Percentiles rank a stretch among this genome's conserved stretches.
These are phyloP conservation scores for Elongisporangium prolatum DNA, from an alignment of 352 stramenopile species.

Conservation along the genomic window DNA sequence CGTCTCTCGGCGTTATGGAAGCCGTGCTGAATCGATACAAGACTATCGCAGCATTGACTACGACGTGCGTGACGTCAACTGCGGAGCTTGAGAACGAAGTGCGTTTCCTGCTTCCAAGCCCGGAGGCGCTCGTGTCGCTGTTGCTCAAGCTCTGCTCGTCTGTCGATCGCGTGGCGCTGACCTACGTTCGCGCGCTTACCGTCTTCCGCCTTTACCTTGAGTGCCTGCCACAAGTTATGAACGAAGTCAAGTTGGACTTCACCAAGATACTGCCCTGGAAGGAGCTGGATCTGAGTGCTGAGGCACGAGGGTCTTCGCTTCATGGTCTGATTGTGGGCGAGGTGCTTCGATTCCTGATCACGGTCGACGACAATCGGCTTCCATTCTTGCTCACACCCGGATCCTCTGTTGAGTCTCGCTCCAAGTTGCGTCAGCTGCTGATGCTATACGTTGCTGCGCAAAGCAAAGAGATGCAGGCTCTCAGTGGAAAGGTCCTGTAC, in stretches of 20 bases:
- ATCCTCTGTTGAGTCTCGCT: constrained; percentile 12
- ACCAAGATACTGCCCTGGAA: constrained; percentile 73
- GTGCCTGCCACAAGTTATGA: constrained; percentile 68
- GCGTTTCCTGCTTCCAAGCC: constrained; percentile 66
- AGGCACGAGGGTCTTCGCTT: constrained; percentile 17
- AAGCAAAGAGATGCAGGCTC: constrained; percentile 27
- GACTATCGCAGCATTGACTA: constrained; percentile 22
- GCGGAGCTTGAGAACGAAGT: constrained; percentile 58
- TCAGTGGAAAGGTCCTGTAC: constrained; percentile 44
- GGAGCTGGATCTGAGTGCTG: constrained; percentile 25
- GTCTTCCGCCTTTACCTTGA: constrained; percentile 76
- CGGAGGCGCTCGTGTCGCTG: constrained; percentile 73
- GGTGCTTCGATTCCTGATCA: constrained; percentile 62
- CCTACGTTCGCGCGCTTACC: constrained; percentile 69
- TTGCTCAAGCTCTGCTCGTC: constrained; percentile 64
- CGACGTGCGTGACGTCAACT: constrained; percentile 6
- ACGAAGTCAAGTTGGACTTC: constrained; percentile 81
- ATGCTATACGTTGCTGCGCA: constrained; percentile 38
- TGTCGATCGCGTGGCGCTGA: constrained; percentile 32
- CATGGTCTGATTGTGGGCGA: constrained; percentile 60
- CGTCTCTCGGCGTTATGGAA: constrained; percentile 61
- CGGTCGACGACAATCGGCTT: constrained; percentile 51
- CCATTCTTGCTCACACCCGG: constrained; percentile 40
- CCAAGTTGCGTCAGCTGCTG: constrained; percentile 71
- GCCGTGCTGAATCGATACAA: constrained; percentile 50